A percentile compares a stretch with the other conserved stretches of the same genome.
These are phyloP conservation scores for Alternaria tenuissima DNA, from an alignment of 2,329 filamentous ascomycete species.

Conservation along the genomic window DNA sequence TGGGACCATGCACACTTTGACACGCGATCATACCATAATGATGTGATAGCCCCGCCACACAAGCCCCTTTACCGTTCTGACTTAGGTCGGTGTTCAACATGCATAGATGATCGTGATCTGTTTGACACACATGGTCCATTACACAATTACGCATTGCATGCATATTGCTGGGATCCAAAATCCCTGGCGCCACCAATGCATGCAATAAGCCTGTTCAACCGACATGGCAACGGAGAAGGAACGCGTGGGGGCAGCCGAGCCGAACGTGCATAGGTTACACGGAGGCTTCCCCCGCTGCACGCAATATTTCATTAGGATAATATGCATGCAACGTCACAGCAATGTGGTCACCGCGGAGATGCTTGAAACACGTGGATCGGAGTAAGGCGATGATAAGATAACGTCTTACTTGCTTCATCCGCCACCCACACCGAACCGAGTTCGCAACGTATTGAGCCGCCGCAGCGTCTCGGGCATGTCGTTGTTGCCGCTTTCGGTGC, in stretches of 20 bases:
- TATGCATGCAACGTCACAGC: conserved; percentile 6
- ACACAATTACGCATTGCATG: neutral
- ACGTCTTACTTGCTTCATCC: conserved; percentile 31
- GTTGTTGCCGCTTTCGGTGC: conserved; percentile 34
- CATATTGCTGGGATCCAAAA: neutral
- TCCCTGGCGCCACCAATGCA: conserved; percentile 1
- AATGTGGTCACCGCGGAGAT: conserved; percentile 9
- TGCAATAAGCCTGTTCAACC: neutral
- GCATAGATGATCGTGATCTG: neutral
- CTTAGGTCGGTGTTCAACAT: neutral
- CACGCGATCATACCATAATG: neutral
- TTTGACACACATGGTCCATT: neutral
- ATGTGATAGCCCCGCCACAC: neutral
- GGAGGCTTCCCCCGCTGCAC: conserved; percentile 10
- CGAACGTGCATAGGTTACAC: conserved; percentile 2
- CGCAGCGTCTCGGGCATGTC: conserved; percentile 45
- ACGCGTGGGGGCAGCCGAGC: conserved; percentile 20
- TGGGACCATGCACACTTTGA: neutral
- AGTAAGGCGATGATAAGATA: conserved; percentile 14
- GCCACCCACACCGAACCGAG: conserved; percentile 45
- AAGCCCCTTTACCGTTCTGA: neutral
- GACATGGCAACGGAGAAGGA: neutral
- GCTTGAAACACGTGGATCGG: conserved; percentile 9
- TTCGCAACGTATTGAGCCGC: conserved; percentile 45
- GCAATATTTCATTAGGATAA: conserved; percentile 11